Evolutionary conservation across 2,329 filamentous ascomycete species (phyloP), one percentile per base, ranked within the genome.

Genomic region (Exophiala aquamarina): DNA sequence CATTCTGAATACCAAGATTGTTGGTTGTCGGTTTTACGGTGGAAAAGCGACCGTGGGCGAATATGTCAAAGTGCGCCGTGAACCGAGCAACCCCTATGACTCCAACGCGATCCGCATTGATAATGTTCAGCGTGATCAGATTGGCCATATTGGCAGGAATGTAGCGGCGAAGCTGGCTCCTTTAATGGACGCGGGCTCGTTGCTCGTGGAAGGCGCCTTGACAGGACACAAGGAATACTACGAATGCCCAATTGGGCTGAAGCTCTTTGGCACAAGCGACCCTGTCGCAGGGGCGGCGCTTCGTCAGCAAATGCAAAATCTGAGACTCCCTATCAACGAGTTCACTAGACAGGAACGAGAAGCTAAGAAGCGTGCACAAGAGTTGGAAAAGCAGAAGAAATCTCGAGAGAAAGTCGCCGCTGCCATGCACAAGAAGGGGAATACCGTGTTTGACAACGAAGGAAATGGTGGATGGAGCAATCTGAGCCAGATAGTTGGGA

Each of bases 91-190:
- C 59, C 72, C 68, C 56, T 87, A 86, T 61, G 87, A 93, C 61
- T 54, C 57, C 4, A 93, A 93, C 67, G 89, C 89, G 0, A 89
- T 94, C 47, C 79, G 82, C 4, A 80, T 94, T 1, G 77, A 87
- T 59, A 94, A 93, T 64, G 87, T 91, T 11, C 78, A 86, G 61
- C 78, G 81, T 13, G 64, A 67, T 6, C 89, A 94, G 60, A 87
- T 95, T 58, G 89, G 89, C 1, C 89, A 95, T 66, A 73, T 95
- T 32, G 85, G 87, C 5, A 74, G 81, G 10, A 73, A 68, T 1
- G 61, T 89, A 17, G 88, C 83, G 1, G 70, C 74, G n/a, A 92
- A 87, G 65, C 69, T 95, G 43, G 82, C 87, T 0, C 79, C 59
- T 13, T n/a, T 54, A 34, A 33, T 70, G 60, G 85, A 89, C 57